Base-by-base conservation (phyloP, 768 basidiomycete genomes). In the Panellus pusillus region DNA sequence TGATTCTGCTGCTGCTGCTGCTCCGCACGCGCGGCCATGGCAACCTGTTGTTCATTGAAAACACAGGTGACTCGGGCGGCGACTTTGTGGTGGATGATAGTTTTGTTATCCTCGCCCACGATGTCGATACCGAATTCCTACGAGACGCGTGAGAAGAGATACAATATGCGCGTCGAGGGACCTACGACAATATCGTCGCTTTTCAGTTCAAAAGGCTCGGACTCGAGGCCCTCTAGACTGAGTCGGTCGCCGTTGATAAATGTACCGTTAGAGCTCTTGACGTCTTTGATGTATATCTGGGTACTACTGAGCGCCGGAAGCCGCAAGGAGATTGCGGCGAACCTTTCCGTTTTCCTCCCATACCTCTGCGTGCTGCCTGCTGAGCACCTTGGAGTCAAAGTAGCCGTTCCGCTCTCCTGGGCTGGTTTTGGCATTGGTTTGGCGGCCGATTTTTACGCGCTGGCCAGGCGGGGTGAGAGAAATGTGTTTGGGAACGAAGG, bases 61-160 rank as follows among this genome's bases (percentile, higher is more conserved):
- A 98, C 83, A 63, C 95, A 94, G 48, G 91, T 81, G 32, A 94
- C 93, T 27, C 92, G 89, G 4, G 96, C 94, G 9, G 97, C 93
- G 48, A 98, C 97, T 70, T 99, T 98, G 75, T 98, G 95, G 72
- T 99, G 97, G 44, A 98, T 87, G 52, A 98, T 94, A 2, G 92
- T 95, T 72, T 91, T 91, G 78, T 95, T 97, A 76, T 99, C 97
- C 65, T 99, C 97, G 58, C 92, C 91, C 49, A 97, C 91, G 58
- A 99, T 99, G 74, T 98, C 97, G 65, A 98, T 99, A 52, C 97
- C 97, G 68, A 97, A 98, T 86, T 98, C 95, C 94, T 96, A 52
- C 6, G 36, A 29, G 29, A 8, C 51, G 50, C 39, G 54, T 60
- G 52, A 60, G 55, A 48, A 46, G 18, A 18, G 50, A 28, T 47